Conservation (phyloP, 495 filamentous ascomycete genomes). For the Alectoria sarmentosa region DNA sequence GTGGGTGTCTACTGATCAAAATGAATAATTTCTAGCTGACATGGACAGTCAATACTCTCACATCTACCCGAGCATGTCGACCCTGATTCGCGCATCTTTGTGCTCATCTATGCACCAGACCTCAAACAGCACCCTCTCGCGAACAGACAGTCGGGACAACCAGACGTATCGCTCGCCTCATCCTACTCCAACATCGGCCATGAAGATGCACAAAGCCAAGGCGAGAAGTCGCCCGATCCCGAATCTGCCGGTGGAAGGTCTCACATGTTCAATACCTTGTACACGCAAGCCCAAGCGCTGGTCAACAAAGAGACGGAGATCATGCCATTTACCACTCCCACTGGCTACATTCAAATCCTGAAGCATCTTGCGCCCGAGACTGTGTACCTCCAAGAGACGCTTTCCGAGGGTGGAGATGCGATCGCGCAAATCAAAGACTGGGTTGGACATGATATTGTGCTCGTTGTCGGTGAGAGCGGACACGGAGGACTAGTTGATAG, state of each 20-base stretch:
- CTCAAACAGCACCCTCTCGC: slow-evolving; percentile 56
- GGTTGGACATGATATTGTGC: slow-evolving; percentile 76
- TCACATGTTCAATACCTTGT: slow-evolving; percentile 61
- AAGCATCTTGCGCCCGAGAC: slow-evolving; percentile 75
- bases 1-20: slow-evolving; percentile 43
- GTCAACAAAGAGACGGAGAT: slow-evolving; percentile 81
- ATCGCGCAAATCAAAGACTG: slow-evolving; percentile 70
- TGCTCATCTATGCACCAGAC: slow-evolving; percentile 80
- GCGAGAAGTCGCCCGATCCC: slow-evolving; percentile 45
- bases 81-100: slow-evolving; percentile 62
- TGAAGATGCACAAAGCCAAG: slow-evolving; percentile 64
- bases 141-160: slow-evolving; percentile 38
- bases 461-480: slow-evolving; percentile 77
- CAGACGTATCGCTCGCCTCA: slow-evolving; percentile 62
- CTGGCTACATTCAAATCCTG: slow-evolving; percentile 74
- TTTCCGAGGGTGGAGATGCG: slow-evolving; percentile 62
- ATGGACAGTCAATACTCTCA: slow-evolving; percentile 71
- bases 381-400: slow-evolving; percentile 76
- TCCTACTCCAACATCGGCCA: slow-evolving; percentile 83
- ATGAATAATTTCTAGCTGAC: slow-evolving; percentile 13
- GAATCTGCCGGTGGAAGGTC: slow-evolving; percentile 34
- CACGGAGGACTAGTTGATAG: slow-evolving; percentile 84
- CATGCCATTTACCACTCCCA: slow-evolving; percentile 73
- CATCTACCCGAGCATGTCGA: slow-evolving; percentile 73
- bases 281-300: slow-evolving; percentile 63